phyloP scores from a whole-genome alignment of 192 early-diverging fungal genomes.

The Umbelopsis vinacea region DNA sequence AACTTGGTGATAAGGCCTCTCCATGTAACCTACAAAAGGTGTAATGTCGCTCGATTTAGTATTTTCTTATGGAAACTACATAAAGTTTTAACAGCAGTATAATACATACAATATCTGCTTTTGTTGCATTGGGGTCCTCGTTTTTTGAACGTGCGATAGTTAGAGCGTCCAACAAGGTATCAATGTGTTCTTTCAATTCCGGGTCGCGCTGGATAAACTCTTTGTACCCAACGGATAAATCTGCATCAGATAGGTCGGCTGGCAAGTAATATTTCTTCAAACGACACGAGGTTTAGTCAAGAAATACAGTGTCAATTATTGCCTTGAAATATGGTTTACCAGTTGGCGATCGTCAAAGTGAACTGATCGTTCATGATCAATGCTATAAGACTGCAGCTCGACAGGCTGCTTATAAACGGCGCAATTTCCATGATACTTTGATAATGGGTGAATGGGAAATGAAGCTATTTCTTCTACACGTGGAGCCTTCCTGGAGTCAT shows the following conservation, averaged over 20 bases:
- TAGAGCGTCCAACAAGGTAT: conserved; percentile 75
- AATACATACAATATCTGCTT: conserved; percentile 39
- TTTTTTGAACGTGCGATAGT: conserved; percentile 34
- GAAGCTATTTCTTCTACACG: neutral
- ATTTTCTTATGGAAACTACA: conserved; percentile 16
- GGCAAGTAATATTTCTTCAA: conserved; percentile 62
- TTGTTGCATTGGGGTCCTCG: conserved; percentile 7
- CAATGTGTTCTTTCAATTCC: conserved; percentile 73
- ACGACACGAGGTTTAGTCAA: conserved; percentile 1
- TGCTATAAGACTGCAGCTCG: conserved; percentile 70
- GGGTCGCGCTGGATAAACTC: conserved; percentile 67
- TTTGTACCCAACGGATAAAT: conserved; percentile 71
- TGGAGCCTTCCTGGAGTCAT: neutral
- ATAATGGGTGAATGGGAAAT: neutral
- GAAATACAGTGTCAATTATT: conserved; percentile 17
- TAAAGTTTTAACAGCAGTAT: neutral
- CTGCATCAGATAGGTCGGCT: conserved; percentile 47
- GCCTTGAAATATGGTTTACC: conserved; percentile 38
- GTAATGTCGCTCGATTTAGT: conserved; percentile 25
- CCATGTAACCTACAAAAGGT: conserved; percentile 62
- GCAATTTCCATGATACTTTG: conserved; percentile 5
- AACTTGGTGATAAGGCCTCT: conserved; percentile 92
- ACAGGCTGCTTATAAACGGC: conserved; percentile 60
- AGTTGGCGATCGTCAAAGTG: conserved; percentile 66
- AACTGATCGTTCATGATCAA: conserved; percentile 58